Base-by-base conservation (phyloP, 2,329 filamentous ascomycete species). In the Aspergillus tamarii region DNA sequence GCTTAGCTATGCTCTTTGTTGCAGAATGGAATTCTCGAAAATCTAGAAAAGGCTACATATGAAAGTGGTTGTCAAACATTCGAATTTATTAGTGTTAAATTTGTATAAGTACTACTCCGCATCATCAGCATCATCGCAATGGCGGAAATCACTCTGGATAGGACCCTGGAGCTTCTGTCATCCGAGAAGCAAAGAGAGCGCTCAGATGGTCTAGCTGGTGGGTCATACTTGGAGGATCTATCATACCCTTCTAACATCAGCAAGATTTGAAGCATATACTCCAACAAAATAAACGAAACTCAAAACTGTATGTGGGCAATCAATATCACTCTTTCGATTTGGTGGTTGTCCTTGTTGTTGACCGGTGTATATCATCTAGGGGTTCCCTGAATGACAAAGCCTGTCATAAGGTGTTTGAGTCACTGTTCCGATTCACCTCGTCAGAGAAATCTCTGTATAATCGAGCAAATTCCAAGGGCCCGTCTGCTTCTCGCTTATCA, bases 341-440 rank as follows among this genome's bases (percentile, higher is more conserved):
- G 34, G 21, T 54, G 19, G 23, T 39, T 45, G 21, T 26, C 34
- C 14, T 54, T 28, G 16, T 52, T 28, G 60, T 68, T 73, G 59
- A 72, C 62, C 26, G n/a, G 10, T 45, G 61, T 48, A 21, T 28
- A 32, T 26, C 57, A 53, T 62, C 57, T 67, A 80, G 79, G 66
- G 76, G 81, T 39, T 72, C 73, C 7, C 81, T 97, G 39, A 86
- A 85, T 53, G 92, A 96, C 74, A 91, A 91, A 74, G 86, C 86
- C n/a, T 96, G 91, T 69, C 90, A 95, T 73, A 86, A 87, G 64
- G 88, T 97, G 50, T 92, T 92, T 70, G 93, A 97, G 72, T 86
- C 87, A 1, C 81, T 98, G 3, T 97, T 97, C 73, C 84, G 86
- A 60, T 89, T 88, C 67, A 84, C 89, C 85, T 73, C 85, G 85